phyloP scores from a whole-genome alignment of 1,284 basidiomycete species.

The Rugosomyces carneus region DNA sequence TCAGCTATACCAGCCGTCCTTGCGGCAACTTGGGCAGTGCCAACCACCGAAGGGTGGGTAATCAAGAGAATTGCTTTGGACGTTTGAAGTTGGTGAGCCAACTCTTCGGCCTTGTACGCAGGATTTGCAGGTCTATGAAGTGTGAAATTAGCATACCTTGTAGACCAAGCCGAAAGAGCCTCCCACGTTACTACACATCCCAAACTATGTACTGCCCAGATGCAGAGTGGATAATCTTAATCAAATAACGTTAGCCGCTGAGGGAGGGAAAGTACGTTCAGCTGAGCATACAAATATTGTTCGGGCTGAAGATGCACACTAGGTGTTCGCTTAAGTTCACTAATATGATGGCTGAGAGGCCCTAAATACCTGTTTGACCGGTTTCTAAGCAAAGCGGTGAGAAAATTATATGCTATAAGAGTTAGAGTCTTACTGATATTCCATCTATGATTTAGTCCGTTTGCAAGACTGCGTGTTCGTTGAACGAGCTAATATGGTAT shows the following conservation, averaged over 20 bases:
- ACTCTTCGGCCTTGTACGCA: constrained; percentile 61
- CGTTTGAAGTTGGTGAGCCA: constrained; percentile 55
- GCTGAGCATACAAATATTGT: constrained; percentile 47
- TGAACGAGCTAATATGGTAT: constrained; percentile 33
- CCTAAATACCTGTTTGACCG: constrained; percentile 35
- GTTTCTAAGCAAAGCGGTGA: constrained; percentile 21
- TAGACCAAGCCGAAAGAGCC: not conserved
- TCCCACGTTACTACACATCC: constrained; percentile 65
- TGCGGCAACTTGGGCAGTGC: constrained; percentile 52
- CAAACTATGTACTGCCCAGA: constrained; percentile 73
- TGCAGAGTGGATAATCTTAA: constrained; percentile 61
- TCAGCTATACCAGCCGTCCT: constrained; percentile 44
- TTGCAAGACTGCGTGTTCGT: constrained; percentile 57
- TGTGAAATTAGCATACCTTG: constrained; percentile 15
- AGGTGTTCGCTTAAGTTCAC: not conserved
- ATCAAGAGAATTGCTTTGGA: constrained; percentile 55
- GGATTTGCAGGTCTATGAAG: constrained; percentile 53
- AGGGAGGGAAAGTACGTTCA: constrained; percentile 5
- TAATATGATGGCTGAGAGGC: not conserved
- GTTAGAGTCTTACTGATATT: constrained; percentile 47
- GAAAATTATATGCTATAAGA: not conserved
- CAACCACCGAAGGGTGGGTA: constrained; percentile 53
- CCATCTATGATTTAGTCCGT: constrained; percentile 50
- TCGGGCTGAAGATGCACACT: constrained; percentile 68
- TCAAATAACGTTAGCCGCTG: constrained; percentile 1